Evolutionary conservation across 495 filamentous ascomycete species (phyloP).

Genomic region (Penicillium maclennaniae): DNA sequence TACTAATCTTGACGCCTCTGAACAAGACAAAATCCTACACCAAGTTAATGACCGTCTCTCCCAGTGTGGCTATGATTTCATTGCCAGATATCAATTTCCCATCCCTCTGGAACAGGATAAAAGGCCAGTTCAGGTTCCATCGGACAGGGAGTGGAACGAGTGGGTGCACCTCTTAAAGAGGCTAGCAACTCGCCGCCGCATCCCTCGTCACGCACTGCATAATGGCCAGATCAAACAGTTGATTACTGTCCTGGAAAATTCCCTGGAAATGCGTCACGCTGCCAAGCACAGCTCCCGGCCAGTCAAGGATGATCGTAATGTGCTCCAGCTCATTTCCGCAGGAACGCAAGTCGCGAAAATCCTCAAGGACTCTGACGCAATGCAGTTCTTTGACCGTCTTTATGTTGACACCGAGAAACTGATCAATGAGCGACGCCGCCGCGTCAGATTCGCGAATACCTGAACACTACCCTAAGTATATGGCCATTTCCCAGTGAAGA

Average conservation of each 20-base stretch:
- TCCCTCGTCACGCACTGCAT: slow-evolving; percentile 77
- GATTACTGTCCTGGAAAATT: slow-evolving; percentile 77
- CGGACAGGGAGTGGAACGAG: slow-evolving; percentile 86
- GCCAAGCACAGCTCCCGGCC: slow-evolving; percentile 79
- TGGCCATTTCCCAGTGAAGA: slow-evolving; percentile 6
- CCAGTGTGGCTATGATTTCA: slow-evolving; percentile 82
- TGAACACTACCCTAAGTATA: slow-evolving; percentile 20
- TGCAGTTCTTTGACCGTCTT: slow-evolving; percentile 74
- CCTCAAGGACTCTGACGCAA: slow-evolving; percentile 73
- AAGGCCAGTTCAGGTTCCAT: slow-evolving; percentile 70
- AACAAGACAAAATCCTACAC: slow-evolving; percentile 76
- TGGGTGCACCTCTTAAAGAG: slow-evolving; percentile 88
- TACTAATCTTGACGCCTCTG: slow-evolving; percentile 74
- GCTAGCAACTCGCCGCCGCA: slow-evolving; percentile 77
- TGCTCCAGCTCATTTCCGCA: slow-evolving; percentile 79
- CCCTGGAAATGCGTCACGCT: slow-evolving; percentile 78
- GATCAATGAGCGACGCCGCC: slow-evolving; percentile 61
- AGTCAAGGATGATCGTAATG: slow-evolving; percentile 85
- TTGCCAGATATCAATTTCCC: slow-evolving; percentile 85
- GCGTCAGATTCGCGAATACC: slow-evolving; percentile 44
- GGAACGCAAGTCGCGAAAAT: slow-evolving; percentile 85
- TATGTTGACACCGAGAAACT: slow-evolving; percentile 67
- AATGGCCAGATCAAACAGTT: slow-evolving; percentile 88
- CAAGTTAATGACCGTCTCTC: slow-evolving; percentile 80
- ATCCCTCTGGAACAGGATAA: slow-evolving; percentile 78